Evolutionary conservation across 371 early-diverging fungal genomes (phyloP).

Genomic region (Mucor ambiguus): DNA sequence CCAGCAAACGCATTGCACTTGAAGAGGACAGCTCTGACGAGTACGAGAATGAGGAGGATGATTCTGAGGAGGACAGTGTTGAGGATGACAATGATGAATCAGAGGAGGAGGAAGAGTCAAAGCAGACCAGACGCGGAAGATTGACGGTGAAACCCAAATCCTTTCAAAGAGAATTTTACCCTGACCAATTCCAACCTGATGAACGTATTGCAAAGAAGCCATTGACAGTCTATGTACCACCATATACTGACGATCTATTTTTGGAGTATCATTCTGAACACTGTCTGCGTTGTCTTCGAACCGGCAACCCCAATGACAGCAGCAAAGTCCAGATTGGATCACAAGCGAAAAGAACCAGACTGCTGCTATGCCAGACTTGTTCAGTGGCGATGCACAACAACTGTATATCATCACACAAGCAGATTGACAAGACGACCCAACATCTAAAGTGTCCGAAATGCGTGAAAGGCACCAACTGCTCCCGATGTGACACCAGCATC

Average conservation of each 20-base stretch:
- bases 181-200: not conserved
- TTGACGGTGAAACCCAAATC: not conserved
- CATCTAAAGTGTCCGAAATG: slow-evolving; percentile 21
- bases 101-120: not conserved
- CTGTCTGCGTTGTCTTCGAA: slow-evolving; percentile 15
- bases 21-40: not conserved
- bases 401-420: slow-evolving; percentile 25
- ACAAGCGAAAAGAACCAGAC: slow-evolving; percentile 10
- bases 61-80: not conserved
- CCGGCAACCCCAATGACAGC: not conserved
- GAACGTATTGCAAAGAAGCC: not conserved
- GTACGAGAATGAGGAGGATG: not conserved
- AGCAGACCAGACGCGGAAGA: not conserved
- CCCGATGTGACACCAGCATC: slow-evolving; percentile 13
- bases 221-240: not conserved
- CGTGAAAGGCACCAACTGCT: not conserved
- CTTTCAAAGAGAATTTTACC: slow-evolving; percentile 11
- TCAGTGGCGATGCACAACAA: slow-evolving; percentile 42
- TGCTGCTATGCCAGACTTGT: slow-evolving; percentile 49
- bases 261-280: slow-evolving; percentile 6
- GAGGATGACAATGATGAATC: not conserved
- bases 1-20: not conserved
- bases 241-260: slow-evolving; percentile 3
- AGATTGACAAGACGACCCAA: not conserved
- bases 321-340: slow-evolving; percentile 1